These are phyloP conservation scores for Trichophaea hybrida DNA, from an alignment of 2,329 filamentous ascomycete genomes.

Conservation along the genomic window DNA sequence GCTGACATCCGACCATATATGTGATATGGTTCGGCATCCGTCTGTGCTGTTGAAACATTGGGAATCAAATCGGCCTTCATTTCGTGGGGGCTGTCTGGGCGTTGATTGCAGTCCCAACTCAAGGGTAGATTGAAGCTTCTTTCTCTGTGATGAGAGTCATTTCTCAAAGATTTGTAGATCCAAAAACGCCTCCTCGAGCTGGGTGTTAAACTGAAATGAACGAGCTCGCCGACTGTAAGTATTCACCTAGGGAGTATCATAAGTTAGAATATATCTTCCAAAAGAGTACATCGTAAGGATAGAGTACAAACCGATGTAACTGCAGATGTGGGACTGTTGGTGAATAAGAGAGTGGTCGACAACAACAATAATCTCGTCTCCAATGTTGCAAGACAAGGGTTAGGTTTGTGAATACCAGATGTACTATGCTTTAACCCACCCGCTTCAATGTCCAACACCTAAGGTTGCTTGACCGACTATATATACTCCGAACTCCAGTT, in stretches of 20 bases:
- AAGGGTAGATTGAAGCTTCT: not conserved
- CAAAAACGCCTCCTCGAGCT: not conserved
- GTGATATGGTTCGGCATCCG: not conserved
- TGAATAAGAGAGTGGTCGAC: not conserved
- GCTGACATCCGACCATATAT: not conserved
- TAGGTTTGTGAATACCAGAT: not conserved
- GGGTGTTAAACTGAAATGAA: not conserved
- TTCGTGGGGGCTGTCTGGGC: not conserved
- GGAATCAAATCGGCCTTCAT: not conserved
- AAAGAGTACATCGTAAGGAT: not conserved
- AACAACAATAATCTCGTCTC: not conserved
- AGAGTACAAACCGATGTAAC: not conserved
- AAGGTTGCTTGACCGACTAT: not conserved
- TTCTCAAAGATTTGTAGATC: not conserved
- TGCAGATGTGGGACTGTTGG: not conserved
- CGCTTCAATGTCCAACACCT: not conserved
- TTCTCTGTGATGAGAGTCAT: not conserved
- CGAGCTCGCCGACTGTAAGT: not conserved
- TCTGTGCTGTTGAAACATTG: not conserved
- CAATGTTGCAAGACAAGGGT: not conserved
- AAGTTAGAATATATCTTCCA: not conserved
- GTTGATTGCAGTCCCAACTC: not conserved
- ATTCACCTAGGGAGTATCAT: not conserved
- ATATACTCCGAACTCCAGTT: not conserved
- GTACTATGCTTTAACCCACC: not conserved